Base-by-base conservation (phyloP, 345 rosid genomes). In the Microcos paniculata region DNA sequence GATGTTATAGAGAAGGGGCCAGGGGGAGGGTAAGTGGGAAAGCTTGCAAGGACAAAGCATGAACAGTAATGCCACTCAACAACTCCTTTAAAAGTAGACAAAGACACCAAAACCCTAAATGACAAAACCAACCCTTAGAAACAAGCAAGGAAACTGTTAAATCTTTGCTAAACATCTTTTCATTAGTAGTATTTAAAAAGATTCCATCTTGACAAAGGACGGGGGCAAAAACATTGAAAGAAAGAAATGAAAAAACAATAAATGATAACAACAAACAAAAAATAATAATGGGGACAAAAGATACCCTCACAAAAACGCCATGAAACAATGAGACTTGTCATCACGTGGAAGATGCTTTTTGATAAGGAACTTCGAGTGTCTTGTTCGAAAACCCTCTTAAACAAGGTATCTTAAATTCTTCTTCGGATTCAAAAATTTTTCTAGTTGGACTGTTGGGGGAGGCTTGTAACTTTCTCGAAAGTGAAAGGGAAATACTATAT, bases 341-440 rank as follows among this genome's bases (percentile, higher is more conserved):
- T 81, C 87, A 81, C 80, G 82, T 87, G 89, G 82, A 79, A 77
- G 82, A 84, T 84, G 86, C 83, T 70, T 71, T 38, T 55, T 61
- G 81, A 81, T 52, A 62, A 73, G 84, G 75, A 76, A 52, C 26
- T 61, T 42, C 14, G 12, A 35, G 57, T 38, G 75, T 71, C 75
- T 71, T 56, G 64, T 35, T 71, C 63, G n/a, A 64, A 57, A 24
- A 24, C 12, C 19, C 23, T 31, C 46, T 46, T 28, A 28, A 68
- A 68, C 11, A 68, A 68, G 57, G 81, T 61, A 79, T 79, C 76
- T 79, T 66, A 31, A 56, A 28, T 70, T 52, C 7, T 73, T 59
- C 61, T 69, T 72, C 73, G 82, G 84, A 77, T 80, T 82, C 83
- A 78, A 75, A 3, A 35, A 35, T 23, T 13, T 4, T 14, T 76